Evolutionary conservation across 352 stramenopile species (phyloP).

Genomic region (Pythium aquatile): DNA sequence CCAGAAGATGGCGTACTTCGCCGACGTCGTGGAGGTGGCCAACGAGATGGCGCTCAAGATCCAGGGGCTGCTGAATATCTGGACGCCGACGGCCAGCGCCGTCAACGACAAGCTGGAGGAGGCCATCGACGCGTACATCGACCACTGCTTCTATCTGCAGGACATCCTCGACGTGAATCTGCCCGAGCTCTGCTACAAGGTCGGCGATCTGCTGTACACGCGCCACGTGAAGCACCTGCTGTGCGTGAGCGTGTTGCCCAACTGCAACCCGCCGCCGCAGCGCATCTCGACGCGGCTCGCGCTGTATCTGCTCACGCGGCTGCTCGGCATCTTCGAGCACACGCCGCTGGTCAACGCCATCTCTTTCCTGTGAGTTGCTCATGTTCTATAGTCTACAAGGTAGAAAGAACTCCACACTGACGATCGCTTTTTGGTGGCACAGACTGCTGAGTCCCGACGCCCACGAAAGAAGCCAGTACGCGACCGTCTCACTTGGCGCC

Average conservation of each 20-base stretch:
- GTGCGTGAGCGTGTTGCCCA: slow-evolving; percentile 68
- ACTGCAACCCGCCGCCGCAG: slow-evolving; percentile 69
- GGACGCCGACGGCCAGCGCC: slow-evolving; percentile 30
- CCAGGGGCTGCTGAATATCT: slow-evolving; percentile 71
- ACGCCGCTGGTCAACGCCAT: slow-evolving; percentile 81
- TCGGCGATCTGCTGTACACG: slow-evolving; percentile 72
- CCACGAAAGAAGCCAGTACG: slow-evolving; percentile 59
- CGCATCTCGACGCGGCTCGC: slow-evolving; percentile 75
- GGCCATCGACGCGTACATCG: slow-evolving; percentile 76
- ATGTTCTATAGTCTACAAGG: not conserved
- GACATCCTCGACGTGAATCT: slow-evolving; percentile 83
- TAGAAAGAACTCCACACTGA: not conserved
- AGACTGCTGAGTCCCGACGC: slow-evolving; percentile 64
- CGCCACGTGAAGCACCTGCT: slow-evolving; percentile 68
- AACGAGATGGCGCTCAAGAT: slow-evolving; percentile 77
- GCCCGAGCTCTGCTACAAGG: slow-evolving; percentile 77
- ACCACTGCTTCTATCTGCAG: slow-evolving; percentile 85
- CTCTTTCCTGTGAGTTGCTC: slow-evolving; percentile 55
- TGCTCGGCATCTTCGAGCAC: slow-evolving; percentile 77
- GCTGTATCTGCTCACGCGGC: slow-evolving; percentile 70
- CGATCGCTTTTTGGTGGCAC: not conserved
- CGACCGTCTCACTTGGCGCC: slow-evolving; percentile 50
- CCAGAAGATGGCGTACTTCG: slow-evolving; percentile 77
- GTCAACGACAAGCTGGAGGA: slow-evolving; percentile 78
- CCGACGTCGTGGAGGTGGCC: slow-evolving; percentile 71